phyloP scores from a whole-genome alignment of 176 grass and related monocot species.

The Cenchrus purpureus region DNA sequence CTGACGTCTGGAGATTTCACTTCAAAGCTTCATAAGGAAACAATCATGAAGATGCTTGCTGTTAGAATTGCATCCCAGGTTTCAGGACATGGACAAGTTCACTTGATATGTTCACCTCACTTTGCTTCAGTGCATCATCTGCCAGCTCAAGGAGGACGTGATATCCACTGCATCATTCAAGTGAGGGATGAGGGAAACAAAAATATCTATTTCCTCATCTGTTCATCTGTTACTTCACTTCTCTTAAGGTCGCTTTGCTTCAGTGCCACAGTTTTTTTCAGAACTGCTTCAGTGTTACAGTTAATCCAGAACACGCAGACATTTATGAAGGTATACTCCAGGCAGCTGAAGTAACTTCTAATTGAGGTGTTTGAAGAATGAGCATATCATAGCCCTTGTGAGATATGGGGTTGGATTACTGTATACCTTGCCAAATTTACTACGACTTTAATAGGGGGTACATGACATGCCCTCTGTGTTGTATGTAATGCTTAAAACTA shows the following conservation, averaged over 20 bases:
- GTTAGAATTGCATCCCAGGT: not conserved
- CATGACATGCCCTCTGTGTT: not conserved
- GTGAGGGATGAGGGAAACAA: not conserved
- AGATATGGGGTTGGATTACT: not conserved
- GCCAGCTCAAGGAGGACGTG: not conserved
- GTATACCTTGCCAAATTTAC: not conserved
- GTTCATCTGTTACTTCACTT: not conserved
- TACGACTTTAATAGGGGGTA: not conserved
- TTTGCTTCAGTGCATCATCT: not conserved
- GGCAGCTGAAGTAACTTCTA: not conserved
- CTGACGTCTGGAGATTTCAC: not conserved
- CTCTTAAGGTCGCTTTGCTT: constrained; percentile 1
- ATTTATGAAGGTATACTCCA: not conserved
- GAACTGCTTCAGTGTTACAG: not conserved
- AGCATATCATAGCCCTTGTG: not conserved
- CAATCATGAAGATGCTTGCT: not conserved
- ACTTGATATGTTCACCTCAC: not conserved
- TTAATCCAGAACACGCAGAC: not conserved
- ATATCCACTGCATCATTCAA: constrained; percentile 1
- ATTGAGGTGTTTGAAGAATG: not conserved
- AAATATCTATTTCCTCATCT: not conserved
- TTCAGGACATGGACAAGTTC: not conserved
- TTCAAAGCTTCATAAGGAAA: not conserved
- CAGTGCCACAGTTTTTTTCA: not conserved
- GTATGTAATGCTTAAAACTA: not conserved